Base-by-base conservation (phyloP, 1,284 basidiomycete genomes). In the Heterobasidion occidentale region DNA sequence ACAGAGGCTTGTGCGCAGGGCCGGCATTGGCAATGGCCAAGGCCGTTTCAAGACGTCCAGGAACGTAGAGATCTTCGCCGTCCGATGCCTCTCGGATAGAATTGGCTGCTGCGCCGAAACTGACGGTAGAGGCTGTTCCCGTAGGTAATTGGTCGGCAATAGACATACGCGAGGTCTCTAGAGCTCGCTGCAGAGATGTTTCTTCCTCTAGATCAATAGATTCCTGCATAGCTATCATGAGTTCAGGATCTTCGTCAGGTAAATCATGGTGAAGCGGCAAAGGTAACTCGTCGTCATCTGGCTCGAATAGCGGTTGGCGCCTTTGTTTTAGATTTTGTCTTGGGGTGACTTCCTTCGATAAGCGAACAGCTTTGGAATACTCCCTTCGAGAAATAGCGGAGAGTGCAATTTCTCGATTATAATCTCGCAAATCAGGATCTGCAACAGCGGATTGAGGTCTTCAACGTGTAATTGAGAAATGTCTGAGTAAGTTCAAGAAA, bases 401-500 rank as follows among this genome's bases (percentile, higher is more conserved):
- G 15, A 93, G 71, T 1, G 88, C 84, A 71, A 86, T 82, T 50
- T 77, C 77, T 35, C 82, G 77, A 58, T 81, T 84, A 65, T 85
- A 83, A 61, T 84, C 79, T 19, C 81, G 78, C 55, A 92, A 70
- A 63, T 93, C 90, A 3, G 80, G 73, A 67, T 92, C 90, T 19
- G 71, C 66, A 7, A 63, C 59, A 45, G 65, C 61, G 51, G 63
- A 52, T 17, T 59, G 64, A 55, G 76, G 66, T 63, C 75, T 79
- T 62, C 46, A 45, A 35, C 38, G n/a, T 56, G 61, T 52, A n/a
- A n/a, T 34, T 20, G 51, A 53, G 47, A 53, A 52, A 63, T 48
- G 70, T 67, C 57, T 47, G 47, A 54, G 55, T 34, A 62, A 19
- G 9, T 50, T 17, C n/a, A 57, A 36, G 42, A 45, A 36, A 46